Evolutionary conservation across 2,329 filamentous ascomycete species (phyloP), one percentile per base, ranked within the genome.

Genomic region (Paecilomyces fulvus): DNA sequence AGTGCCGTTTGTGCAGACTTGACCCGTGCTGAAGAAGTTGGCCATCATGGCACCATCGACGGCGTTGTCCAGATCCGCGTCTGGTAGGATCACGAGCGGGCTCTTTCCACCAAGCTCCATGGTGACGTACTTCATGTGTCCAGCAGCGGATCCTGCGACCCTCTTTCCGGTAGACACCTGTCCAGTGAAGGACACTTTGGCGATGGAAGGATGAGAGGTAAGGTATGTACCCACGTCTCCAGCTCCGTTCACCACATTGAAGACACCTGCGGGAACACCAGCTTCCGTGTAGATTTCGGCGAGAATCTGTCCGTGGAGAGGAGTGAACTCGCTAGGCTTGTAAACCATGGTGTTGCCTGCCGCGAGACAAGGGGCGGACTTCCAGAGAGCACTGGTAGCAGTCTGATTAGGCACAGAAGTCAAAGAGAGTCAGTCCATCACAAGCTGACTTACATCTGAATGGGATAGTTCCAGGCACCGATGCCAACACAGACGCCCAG

Each of bases 51-150:
- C 90, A 30, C 89, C 88, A 66, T 95, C 87, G 31, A 90, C 91
- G n/a, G 91, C 91, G 65, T 84, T 83, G 50, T 89, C 85, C 20
- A 92, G 72, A 53, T 90, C 83, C 14, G 88, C 88, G 66, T 95
- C 90, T 0, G 89, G 88, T 0, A 95, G 83, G 51, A 96, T 80
- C 53, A 96, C 78, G 48, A 90, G 78, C 0, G 90, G 89, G 58
- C 86, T 90, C 76, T 95, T 95, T 52, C 91, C 91, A 55, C 91
- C 91, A 0, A 95, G 81, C 74, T 96, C 91, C 88, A 95, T 92
- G 20, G 91, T 95, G 52, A 94, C 86, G 68, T 91, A 90, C 75
- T 95, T 95, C 87, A 95, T 91, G 64, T 83, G 83, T 30, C 83
- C 83, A 1, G 88, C 86, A 2, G 90, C 90, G 33, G 85, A 78